Percentiles rank a stretch among this genome's conserved stretches.
phyloP scores from a whole-genome alignment of 2,329 filamentous ascomycete species.

The Stagonosporopsis rhizophila region DNA sequence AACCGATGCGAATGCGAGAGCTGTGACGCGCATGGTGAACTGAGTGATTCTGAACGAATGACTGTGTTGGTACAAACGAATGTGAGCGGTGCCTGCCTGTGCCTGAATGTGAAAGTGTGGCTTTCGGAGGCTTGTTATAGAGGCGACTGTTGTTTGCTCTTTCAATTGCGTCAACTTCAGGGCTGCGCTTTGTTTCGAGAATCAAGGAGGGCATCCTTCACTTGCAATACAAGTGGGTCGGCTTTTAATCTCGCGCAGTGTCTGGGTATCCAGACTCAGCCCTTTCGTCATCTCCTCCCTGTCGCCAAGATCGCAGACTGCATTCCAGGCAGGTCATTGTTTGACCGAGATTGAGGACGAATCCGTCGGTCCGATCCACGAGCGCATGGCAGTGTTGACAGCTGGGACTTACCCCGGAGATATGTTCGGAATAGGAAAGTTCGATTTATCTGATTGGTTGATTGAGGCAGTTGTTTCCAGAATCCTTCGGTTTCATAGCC shows the following conservation, averaged over 20 bases:
- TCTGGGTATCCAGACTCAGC: constrained; percentile 5
- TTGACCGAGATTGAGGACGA: constrained; percentile 14
- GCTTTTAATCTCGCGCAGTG: constrained; percentile 8
- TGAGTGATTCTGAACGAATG: constrained; percentile 19
- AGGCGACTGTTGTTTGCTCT: neutral
- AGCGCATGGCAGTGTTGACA: constrained; percentile 4
- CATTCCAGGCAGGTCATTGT: constrained; percentile 18
- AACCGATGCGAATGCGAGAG: constrained; percentile 30
- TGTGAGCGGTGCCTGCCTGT: constrained; percentile 11
- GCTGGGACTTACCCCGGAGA: constrained; percentile 6
- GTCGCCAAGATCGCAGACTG: constrained; percentile 10
- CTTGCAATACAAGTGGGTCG: constrained; percentile 12
- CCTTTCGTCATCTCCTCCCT: constrained; percentile 16
- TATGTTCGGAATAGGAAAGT: constrained; percentile 10
- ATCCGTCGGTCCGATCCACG: constrained; percentile 12
- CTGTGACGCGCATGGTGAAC: constrained; percentile 33
- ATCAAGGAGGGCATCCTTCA: neutral
- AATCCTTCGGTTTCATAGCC: constrained; percentile 7
- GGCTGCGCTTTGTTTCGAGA: constrained; percentile 1
- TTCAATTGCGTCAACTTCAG: neutral
- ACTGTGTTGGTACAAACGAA: constrained; percentile 2
- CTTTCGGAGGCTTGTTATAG: constrained; percentile 2
- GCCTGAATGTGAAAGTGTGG: neutral
- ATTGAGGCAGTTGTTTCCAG: constrained; percentile 1
- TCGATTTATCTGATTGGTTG: constrained; percentile 10